Evolutionary conservation across 768 basidiomycete genomes (phyloP), one percentile per base, ranked within the genome.

Genomic region (Russula ochroleuca): DNA sequence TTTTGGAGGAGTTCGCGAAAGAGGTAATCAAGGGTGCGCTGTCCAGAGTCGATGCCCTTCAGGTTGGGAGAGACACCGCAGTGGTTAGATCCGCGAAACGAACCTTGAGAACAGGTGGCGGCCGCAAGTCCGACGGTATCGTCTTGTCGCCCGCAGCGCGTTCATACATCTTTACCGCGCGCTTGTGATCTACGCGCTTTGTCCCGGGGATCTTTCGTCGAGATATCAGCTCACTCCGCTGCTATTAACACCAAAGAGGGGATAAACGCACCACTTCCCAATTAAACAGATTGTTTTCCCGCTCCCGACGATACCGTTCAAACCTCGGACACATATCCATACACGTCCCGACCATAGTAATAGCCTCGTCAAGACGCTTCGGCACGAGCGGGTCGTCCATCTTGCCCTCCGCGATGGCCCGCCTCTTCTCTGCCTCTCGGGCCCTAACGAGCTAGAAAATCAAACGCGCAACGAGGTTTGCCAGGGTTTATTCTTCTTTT

Each of bases 151-250:
- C 95, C 15, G 93, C 91, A 4, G 93, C 94, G 21, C 96, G 89
- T 73, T 96, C 92, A 73, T 94, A 99, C 72, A 88, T 89, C 72
- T 98, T 97, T 50, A 98, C 96, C 0, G 95, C 95, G 56, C 87
- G 86, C 45, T 79, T 78, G 67, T 93, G 93, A 71, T 95, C 87
- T 10, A 98, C 87, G 48, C 88, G 80, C 71, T 87, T 91, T n/a
- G 89, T 92, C 13, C 87, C 87, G 19, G 88, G 86, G 61, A 88
- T 85, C 88, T 90, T 49, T 45, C 10, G 19, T 45, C 63, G 68
- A n/a, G 65, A 64, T 58, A 77, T 84, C 70, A 83, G 74, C 61
- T 13, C 56, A 40, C 40, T 48, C 43, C 33, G n/a, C n/a, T n/a
- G n/a, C n/a, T n/a, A n/a, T 40, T 65, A 41, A 56, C 28, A 38